Percentiles rank a stretch among this genome's conserved stretches.
Conservation (phyloP, 2,329 filamentous ascomycete species). For the Xylaria sp. region DNA sequence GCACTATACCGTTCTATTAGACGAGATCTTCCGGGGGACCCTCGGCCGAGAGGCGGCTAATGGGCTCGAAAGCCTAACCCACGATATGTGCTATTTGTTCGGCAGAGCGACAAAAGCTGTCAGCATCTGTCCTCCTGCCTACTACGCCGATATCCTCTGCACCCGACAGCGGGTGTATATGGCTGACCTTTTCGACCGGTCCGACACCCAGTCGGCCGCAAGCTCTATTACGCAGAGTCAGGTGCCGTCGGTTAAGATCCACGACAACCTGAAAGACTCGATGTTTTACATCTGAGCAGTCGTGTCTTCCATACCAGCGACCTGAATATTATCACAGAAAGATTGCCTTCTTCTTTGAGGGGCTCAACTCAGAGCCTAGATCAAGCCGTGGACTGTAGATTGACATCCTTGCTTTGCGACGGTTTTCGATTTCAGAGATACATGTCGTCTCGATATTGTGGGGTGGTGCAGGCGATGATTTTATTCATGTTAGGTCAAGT, state of each 20-base stretch:
- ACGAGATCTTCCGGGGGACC: constrained; percentile 64
- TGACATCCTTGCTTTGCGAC: neutral
- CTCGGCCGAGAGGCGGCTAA: constrained; percentile 56
- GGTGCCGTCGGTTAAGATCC: constrained; percentile 39
- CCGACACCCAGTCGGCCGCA: constrained; percentile 35
- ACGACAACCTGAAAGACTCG: constrained; percentile 46
- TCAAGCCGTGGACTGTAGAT: no score
- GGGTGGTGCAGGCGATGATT: neutral
- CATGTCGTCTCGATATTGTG: neutral
- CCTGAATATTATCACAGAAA: no score
- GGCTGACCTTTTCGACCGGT: constrained; percentile 59
- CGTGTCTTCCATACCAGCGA: neutral
- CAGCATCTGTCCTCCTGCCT: constrained; percentile 83
- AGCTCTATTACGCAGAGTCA: constrained; percentile 6
- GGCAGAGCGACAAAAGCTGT: constrained; percentile 88
- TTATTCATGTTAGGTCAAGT: no score
- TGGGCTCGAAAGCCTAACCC: constrained; percentile 71
- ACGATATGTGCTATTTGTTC: constrained; percentile 81
- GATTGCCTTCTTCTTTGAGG: no score
- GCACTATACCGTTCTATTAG: constrained; percentile 77
- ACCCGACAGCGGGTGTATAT: constrained; percentile 76
- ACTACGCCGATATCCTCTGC: constrained; percentile 87
- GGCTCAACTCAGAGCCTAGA: no score
- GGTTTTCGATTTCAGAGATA: neutral
- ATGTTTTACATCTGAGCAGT: constrained; percentile 60